These are phyloP conservation scores for Fusarium albidum DNA, from an alignment of 2,329 filamentous ascomycete species.

Conservation along the genomic window DNA sequence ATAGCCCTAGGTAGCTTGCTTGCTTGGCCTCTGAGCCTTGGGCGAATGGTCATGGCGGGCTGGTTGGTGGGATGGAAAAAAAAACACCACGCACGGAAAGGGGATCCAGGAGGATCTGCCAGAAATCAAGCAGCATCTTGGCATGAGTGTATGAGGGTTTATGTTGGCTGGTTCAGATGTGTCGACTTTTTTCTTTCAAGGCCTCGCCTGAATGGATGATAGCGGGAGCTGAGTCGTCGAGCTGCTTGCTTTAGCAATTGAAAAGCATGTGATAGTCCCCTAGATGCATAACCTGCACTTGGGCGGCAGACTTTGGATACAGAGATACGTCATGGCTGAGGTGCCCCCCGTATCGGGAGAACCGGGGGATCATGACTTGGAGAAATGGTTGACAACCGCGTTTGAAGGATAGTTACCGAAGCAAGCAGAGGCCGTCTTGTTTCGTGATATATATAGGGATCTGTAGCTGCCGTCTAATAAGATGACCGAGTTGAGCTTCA, in stretches of 20 bases:
- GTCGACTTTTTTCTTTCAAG: too few relatives aligned
- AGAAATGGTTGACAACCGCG: not conserved
- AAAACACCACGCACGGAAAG: too few relatives aligned
- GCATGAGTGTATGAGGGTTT: too few relatives aligned
- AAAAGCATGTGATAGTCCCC: slow-evolving; percentile 40
- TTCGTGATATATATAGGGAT: slow-evolving; percentile 20
- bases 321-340: slow-evolving; percentile 27
- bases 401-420: not conserved
- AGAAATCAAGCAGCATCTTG: too few relatives aligned
- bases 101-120: too few relatives aligned
- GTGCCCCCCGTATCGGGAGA: slow-evolving; percentile 28
- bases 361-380: slow-evolving; percentile 11
- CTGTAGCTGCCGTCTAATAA: slow-evolving; percentile 8
- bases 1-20: too few relatives aligned
- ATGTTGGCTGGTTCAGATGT: too few relatives aligned
- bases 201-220: not conserved
- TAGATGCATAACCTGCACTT: slow-evolving; percentile 35
- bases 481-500: slow-evolving; percentile 7
- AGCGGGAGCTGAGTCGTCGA: slow-evolving; percentile 27
- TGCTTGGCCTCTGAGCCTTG: too few relatives aligned
- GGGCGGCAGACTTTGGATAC: slow-evolving; percentile 24
- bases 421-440: slow-evolving; percentile 1
- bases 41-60: too few relatives aligned
- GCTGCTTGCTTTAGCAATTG: slow-evolving; percentile 29
- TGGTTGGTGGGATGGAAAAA: too few relatives aligned